Conservation (phyloP, 169 alveolate species). For the Cryptosporidium andersoni region DNA sequence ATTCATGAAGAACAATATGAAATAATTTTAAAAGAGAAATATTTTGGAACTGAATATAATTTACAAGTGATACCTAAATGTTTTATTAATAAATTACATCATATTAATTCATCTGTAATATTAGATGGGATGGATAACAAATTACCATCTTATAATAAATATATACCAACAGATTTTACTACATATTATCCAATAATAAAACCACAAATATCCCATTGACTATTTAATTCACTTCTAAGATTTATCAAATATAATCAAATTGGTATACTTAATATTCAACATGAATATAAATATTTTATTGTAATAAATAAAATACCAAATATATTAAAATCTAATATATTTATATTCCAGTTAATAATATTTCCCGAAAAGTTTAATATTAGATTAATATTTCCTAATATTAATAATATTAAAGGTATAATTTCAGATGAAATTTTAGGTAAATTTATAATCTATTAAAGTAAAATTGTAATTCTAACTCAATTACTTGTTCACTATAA, state of each 20-base stretch:
- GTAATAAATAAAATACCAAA: no score
- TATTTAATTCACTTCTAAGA: conserved; percentile 3
- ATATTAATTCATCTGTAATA: background rate
- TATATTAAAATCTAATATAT: background rate
- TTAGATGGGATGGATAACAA: background rate
- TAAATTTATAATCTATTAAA: background rate
- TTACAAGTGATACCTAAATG: conserved; percentile 12
- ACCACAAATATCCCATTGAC: conserved; percentile 16
- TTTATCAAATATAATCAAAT: background rate
- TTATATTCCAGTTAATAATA: conserved; percentile 13
- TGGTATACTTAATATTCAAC: background rate
- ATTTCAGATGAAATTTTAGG: background rate
- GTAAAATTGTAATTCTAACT: background rate
- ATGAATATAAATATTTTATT: background rate
- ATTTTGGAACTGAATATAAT: background rate
- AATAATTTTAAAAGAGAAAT: no score
- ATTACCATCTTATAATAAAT: conserved; percentile 15
- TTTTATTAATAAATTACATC: background rate
- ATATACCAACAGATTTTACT: conserved; percentile 19
- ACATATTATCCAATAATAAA: background rate
- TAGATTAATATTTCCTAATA: conserved; percentile 7
- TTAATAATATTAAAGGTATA: background rate
- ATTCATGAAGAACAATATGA: conserved; percentile 1
- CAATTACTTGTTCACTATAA: background rate
- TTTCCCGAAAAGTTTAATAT: conserved; percentile 5